Evolutionary conservation across 1,284 basidiomycete genomes (phyloP), one percentile per base, ranked within the genome.

Genomic region (Sporisorium iseilematis-ciliati): DNA sequence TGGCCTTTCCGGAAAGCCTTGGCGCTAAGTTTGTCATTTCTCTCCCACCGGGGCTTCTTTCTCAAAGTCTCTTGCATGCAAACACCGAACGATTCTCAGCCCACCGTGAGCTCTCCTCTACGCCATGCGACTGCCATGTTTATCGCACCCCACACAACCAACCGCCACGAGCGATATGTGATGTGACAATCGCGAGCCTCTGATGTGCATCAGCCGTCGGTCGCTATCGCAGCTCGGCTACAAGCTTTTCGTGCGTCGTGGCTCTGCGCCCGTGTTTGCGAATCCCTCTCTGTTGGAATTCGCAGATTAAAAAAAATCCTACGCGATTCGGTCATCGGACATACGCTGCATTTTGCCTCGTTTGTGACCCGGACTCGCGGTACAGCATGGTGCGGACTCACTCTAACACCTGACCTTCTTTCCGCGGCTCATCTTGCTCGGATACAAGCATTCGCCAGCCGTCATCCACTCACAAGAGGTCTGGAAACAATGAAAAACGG

Each of bases 301-400:
- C 48, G 12, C 10, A 16, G 51, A 42, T 50, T 26, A 23, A 46
- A 21, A 20, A 29, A 29, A 5, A 4, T 8, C 29, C 29, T 29
- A 29, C 29, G 29, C 41, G 31, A 46, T 61, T 53, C 58, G 35
- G 52, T 63, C 46, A 54, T 61, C 51, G 42, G 51, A 33, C 58
- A 61, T 61, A 54, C 33, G 26, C 31, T 25, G 23, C 33, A 56
- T 23, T 29, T 45, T 11, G 35, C 35, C 35, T 38, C 16, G 12
- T 38, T 38, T 38, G 12, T 16, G 35, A 38, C 35, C 35, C 35
- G 14, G 14, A 38, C 35, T 38, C 35, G 35, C 35, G 35, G 35
- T 38, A 38, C 35, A 33, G 7, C 33, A 12, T 11, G 33, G 10
- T 8, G 33, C 11, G 33, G 33, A 33, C 12, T 29, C 29, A 29